A percentile compares a stretch with the other conserved stretches of the same genome.
Evolutionary conservation across 371 early-diverging fungal species (phyloP).

Genomic region (Thermomucor indicae-seudaticae): DNA sequence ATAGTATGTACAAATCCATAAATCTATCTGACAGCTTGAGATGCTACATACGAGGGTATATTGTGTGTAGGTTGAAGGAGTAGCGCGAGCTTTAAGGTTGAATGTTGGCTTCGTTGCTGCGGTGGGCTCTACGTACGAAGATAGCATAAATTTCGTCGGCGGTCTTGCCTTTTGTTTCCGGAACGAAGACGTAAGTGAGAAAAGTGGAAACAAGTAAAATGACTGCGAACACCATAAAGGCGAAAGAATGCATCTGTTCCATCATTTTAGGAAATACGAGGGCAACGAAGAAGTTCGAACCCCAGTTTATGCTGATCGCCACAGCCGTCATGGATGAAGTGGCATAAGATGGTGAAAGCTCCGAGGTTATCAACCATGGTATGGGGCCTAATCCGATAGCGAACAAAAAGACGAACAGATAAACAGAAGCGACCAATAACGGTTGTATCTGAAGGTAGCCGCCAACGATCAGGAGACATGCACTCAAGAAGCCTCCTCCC

Average conservation of each 20-base stretch:
- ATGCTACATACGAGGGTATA: too few species aligned
- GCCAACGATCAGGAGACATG: slow-evolving; percentile 51
- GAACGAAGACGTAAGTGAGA: slow-evolving; percentile 48
- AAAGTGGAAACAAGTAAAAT: slow-evolving; percentile 20
- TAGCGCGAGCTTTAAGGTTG: too few species aligned
- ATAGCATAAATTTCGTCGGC: slow-evolving; percentile 51
- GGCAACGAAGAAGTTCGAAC: slow-evolving; percentile 44
- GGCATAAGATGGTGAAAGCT: slow-evolving; percentile 65
- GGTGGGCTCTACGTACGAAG: too few species aligned
- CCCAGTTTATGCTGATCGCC: slow-evolving; percentile 62
- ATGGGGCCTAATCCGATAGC: slow-evolving; percentile 84
- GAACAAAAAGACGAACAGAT: slow-evolving; percentile 79
- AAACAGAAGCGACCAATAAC: slow-evolving; percentile 61
- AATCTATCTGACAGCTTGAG: too few species aligned
- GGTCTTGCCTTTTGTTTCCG: slow-evolving; percentile 76
- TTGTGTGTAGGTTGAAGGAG: too few species aligned
- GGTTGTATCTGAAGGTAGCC: slow-evolving; percentile 40
- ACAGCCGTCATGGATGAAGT: slow-evolving; percentile 51
- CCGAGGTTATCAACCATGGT: slow-evolving; percentile 76
- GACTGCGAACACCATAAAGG: slow-evolving; percentile 56
- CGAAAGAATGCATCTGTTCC: slow-evolving; percentile 43
- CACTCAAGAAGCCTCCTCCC: slow-evolving; percentile 52
- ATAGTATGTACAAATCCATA: too few species aligned
- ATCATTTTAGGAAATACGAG: slow-evolving; percentile 50
- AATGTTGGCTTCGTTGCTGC: too few species aligned